Conservation (phyloP, 2,329 filamentous ascomycete genomes). For the Penicillium sp. region DNA sequence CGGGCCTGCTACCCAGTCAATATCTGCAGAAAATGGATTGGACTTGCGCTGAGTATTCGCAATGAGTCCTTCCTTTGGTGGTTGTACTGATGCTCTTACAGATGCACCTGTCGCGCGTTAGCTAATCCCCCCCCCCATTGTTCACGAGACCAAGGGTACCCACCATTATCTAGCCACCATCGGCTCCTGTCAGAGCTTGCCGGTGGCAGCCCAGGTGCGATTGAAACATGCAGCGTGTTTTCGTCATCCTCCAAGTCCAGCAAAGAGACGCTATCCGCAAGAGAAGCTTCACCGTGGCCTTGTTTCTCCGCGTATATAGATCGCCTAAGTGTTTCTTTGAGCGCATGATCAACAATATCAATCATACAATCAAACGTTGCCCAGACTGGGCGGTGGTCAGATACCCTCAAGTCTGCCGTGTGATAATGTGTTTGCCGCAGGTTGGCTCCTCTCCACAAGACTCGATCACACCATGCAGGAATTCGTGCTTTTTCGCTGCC, state of each 20-base stretch:
- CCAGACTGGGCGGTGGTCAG: conserved; percentile 94
- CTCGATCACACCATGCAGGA: conserved; percentile 94
- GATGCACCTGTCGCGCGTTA: conserved; percentile 56
- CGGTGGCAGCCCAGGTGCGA: conserved; percentile 71
- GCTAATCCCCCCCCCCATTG: background rate
- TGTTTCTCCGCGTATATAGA: conserved; percentile 71
- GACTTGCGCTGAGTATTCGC: conserved; percentile 72
- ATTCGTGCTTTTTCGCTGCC: conserved; percentile 86
- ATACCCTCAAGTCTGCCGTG: conserved; percentile 79
- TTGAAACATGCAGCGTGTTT: conserved; percentile 74
- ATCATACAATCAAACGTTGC: conserved; percentile 83
- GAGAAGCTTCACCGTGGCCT: conserved; percentile 57
- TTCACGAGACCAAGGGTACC: conserved; percentile 15
- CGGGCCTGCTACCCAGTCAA: conserved; percentile 70
- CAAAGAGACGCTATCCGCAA: conserved; percentile 20
- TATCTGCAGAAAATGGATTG: conserved; percentile 75
- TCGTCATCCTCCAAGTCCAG: conserved; percentile 63
- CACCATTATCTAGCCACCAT: conserved; percentile 66
- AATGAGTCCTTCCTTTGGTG: conserved; percentile 61
- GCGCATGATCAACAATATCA: conserved; percentile 72
- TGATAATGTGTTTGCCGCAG: conserved; percentile 81
- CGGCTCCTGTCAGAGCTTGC: conserved; percentile 62
- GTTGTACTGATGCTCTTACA: conserved; percentile 68
- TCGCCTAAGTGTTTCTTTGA: conserved; percentile 69
- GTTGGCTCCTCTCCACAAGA: conserved; percentile 80